These are phyloP conservation scores for Peniophora sp. DNA, from an alignment of 1,284 basidiomycete species.

Conservation along the genomic window DNA sequence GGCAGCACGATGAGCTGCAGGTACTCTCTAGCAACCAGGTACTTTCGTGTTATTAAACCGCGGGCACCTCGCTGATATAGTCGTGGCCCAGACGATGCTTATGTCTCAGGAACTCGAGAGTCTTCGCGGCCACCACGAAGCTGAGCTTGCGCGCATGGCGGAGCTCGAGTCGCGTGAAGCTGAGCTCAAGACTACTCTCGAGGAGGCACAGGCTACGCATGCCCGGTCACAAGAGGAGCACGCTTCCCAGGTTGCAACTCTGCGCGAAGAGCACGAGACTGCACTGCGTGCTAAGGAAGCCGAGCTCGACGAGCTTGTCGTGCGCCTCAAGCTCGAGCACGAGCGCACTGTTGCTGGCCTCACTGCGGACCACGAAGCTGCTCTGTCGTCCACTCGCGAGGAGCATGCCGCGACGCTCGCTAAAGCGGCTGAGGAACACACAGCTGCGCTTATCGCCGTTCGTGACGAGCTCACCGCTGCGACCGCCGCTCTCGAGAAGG, in stretches of 20 bases:
- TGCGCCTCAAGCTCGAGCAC: constrained; percentile 36
- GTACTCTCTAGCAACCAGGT: constrained; percentile 78
- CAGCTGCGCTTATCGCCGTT: constrained; percentile 18
- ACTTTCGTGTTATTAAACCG: constrained; percentile 10
- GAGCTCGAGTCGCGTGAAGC: constrained; percentile 49
- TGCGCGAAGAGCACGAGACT: constrained; percentile 49
- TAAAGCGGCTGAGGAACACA: constrained; percentile 27
- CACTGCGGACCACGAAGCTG: constrained; percentile 19
- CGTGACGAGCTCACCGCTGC: constrained; percentile 31
- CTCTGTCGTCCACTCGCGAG: constrained; percentile 6
- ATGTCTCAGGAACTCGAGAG: constrained; percentile 81
- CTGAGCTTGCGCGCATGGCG: constrained; percentile 40
- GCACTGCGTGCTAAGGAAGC: constrained; percentile 41
- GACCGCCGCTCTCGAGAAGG: constrained; percentile 34
- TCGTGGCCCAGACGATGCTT: constrained; percentile 53
- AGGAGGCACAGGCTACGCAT: constrained; percentile 39
- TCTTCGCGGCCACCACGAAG: constrained; percentile 54
- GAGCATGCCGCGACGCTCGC: constrained; percentile 28
- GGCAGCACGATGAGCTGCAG: constrained; percentile 75
- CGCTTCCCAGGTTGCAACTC: constrained; percentile 34
- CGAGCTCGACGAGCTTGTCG: constrained; percentile 41
- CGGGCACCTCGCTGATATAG: background rate
- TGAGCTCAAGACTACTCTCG: constrained; percentile 41
- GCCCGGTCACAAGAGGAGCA: constrained; percentile 37
- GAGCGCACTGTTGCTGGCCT: constrained; percentile 19